Base-by-base conservation (phyloP, 139 green algal species). In the Chlorella sp. region DNA sequence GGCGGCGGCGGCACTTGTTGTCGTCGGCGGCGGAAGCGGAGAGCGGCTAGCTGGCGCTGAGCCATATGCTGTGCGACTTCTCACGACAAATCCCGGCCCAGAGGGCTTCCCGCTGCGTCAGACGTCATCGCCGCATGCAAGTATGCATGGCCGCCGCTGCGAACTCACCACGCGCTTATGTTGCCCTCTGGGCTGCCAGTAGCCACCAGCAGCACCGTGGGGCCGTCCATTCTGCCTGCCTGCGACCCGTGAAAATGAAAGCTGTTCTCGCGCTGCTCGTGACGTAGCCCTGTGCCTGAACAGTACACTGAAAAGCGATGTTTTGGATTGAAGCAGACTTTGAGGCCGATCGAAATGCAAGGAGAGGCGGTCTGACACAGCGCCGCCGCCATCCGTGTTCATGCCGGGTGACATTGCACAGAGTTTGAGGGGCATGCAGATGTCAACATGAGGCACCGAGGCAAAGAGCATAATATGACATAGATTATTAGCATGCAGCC, bases 131-230 rank as follows among this genome's bases (percentile, higher is more conserved):
- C 0, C 28, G 26, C 36, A 71, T 75, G 30, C 61, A 76, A 37
- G 57, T 85, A 66, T 85, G n/a, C n/a, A 42, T 76, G 80, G 16
- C 24, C 32, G 64, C 30, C 37, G 0, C 40, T 34, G 69, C 7
- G 7, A 21, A 57, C 89, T 88, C 37, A 95, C 92, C 92, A 95
- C 21, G 89, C 90, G 0, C 83, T 89, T 1, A 96, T 90, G 78
- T 92, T 93, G 18, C 75, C 39, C 7, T 96, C 94, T 14, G 57
- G 30, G 30, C 42, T 66, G 69, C 87, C 93, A 48, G 89, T 94
- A 0, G 92, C 92, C 19, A 95, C 82, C 28, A 96, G 88, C 57
- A 96, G 34, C 1, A 94, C 92, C 11, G 68, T 88, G 68, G 84
- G 68, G 32, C 84, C 84, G 39, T 88, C 84, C 84, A 88, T 88